A percentile compares a stretch with the other conserved stretches of the same genome.
These are phyloP conservation scores for Diplodia mutila DNA, from an alignment of 2,329 filamentous ascomycete species.

Conservation along the genomic window DNA sequence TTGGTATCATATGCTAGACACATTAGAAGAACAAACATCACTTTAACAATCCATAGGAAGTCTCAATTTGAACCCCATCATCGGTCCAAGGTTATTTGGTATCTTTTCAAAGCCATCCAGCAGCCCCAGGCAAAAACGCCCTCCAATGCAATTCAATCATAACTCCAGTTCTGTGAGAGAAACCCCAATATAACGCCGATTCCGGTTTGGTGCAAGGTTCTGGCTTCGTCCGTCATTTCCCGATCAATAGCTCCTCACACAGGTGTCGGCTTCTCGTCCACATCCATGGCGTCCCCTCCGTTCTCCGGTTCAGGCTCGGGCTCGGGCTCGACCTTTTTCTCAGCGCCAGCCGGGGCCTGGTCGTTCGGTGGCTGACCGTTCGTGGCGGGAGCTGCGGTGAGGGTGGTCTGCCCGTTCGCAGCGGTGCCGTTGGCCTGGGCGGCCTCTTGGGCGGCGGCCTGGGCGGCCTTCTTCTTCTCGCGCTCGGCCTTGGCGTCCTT, in stretches of 20 bases:
- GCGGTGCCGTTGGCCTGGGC: conserved; percentile 1
- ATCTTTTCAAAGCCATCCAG: background rate
- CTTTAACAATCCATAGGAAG: background rate
- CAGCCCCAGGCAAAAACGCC: background rate
- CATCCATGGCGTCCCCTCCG: conserved; percentile 19
- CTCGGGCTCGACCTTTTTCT: background rate
- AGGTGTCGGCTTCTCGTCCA: conserved; percentile 12
- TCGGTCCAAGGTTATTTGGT: conserved; percentile 1
- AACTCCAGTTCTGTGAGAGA: background rate
- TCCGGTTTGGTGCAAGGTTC: background rate
- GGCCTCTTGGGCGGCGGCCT: conserved; percentile 7
- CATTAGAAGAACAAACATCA: background rate
- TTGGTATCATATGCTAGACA: background rate
- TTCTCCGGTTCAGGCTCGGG: background rate
- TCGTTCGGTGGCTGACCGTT: background rate
- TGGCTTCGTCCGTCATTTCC: background rate
- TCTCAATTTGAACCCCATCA: background rate
- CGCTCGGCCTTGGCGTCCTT: conserved; percentile 72
- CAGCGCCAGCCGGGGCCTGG: conserved; percentile 10
- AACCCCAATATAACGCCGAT: background rate
- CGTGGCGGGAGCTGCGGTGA: background rate
- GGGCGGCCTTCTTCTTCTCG: conserved; percentile 42
- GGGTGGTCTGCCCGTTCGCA: conserved; percentile 20
- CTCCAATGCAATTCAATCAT: conserved; percentile 9
- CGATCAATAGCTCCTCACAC: background rate